Evolutionary conservation across 2,329 filamentous ascomycete genomes (phyloP).

Genomic region (Xylaria sp.): DNA sequence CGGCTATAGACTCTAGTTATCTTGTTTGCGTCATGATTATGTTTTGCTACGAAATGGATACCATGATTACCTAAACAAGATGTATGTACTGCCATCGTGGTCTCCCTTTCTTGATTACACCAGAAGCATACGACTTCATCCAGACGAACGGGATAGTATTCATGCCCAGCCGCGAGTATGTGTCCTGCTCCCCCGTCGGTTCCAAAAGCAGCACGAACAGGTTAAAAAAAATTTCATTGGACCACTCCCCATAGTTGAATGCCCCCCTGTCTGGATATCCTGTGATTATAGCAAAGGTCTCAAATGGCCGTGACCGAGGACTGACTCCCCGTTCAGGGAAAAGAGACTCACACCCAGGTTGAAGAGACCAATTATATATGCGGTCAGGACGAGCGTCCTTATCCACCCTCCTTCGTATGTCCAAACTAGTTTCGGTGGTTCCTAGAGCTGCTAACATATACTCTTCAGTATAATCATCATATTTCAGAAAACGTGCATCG

Average conservation of each 20-base stretch:
- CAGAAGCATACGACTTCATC: neutral
- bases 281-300: constrained; percentile 28
- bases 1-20: neutral
- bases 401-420: neutral
- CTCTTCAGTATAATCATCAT: neutral
- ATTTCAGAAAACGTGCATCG: constrained; percentile 18
- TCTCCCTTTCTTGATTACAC: constrained; percentile 18
- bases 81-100: constrained; percentile 29
- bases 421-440: neutral
- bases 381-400: too few species aligned
- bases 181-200: neutral
- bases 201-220: constrained; percentile 22
- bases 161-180: constrained; percentile 18
- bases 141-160: neutral
- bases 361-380: constrained; percentile 1
- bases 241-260: too few species aligned
- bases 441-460: neutral
- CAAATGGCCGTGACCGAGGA: constrained; percentile 7
- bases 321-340: neutral
- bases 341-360: neutral
- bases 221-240: neutral
- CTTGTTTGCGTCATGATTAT: neutral
- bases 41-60: too few species aligned
- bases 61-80: constrained; percentile 6
- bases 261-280: neutral